Evolutionary conservation across 805 yeast species (phyloP).

Genomic region (Ogataea ramenticola): DNA sequence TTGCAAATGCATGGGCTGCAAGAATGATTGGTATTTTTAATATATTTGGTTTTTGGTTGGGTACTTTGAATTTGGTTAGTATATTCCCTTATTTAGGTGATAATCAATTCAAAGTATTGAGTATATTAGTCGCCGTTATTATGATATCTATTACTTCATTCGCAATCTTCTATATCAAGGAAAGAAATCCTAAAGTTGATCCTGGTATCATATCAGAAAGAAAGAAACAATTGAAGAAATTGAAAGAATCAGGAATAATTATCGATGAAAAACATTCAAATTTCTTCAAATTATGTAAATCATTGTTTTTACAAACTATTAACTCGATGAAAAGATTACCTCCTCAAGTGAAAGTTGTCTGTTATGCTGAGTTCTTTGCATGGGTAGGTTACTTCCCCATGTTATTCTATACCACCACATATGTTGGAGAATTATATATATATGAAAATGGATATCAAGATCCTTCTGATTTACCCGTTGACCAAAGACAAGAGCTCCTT

Average conservation of each 20-base stretch:
- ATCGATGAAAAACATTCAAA: slow-evolving; percentile 9
- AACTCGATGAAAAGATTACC: slow-evolving; percentile 35
- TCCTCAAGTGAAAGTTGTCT: slow-evolving; percentile 42
- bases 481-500: slow-evolving; percentile 23
- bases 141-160: slow-evolving; percentile 33
- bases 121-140: slow-evolving; percentile 33
- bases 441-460: slow-evolving; percentile 31
- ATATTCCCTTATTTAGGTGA: slow-evolving; percentile 34
- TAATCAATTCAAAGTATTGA: slow-evolving; percentile 45
- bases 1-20: slow-evolving; percentile 63
- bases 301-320: slow-evolving; percentile 27
- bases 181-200: slow-evolving; percentile 41
- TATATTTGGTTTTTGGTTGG: slow-evolving; percentile 48
- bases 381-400: slow-evolving; percentile 67
- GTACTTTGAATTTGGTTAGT: slow-evolving; percentile 36
- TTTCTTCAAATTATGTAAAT: slow-evolving; percentile 12
- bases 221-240: slow-evolving; percentile 23
- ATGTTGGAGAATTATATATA: slow-evolving; percentile 52
- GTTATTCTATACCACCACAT: slow-evolving; percentile 58
- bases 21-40: slow-evolving; percentile 55
- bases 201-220: slow-evolving; percentile 31
- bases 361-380: slow-evolving; percentile 53
- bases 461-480: slow-evolving; percentile 33
- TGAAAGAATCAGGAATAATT: slow-evolving; percentile 28
- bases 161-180: slow-evolving; percentile 36